A percentile compares a stretch with the other conserved stretches of the same genome.
These are phyloP conservation scores for Rossbeevera mucosa DNA, from an alignment of 768 basidiomycete genomes.

Conservation along the genomic window DNA sequence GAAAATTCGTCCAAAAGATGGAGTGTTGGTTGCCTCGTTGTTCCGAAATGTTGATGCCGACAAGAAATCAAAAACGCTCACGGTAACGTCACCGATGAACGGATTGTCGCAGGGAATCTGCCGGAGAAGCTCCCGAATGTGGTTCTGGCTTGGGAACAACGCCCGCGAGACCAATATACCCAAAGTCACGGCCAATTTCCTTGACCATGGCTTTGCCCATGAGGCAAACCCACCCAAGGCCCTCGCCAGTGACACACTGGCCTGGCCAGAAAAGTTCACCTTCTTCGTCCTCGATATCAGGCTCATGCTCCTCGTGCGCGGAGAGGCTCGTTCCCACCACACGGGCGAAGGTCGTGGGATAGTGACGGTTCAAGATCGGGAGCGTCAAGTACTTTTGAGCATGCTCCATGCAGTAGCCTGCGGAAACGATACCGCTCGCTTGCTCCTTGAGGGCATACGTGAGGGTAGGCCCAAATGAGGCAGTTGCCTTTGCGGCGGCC, in stretches of 20 bases:
- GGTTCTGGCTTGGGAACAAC: constrained; percentile 66
- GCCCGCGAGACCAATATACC: constrained; percentile 67
- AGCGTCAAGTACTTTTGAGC: constrained; percentile 58
- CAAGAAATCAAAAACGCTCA: constrained; percentile 24
- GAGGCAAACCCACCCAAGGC: constrained; percentile 81
- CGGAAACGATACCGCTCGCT: constrained; percentile 38
- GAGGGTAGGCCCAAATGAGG: constrained; percentile 26
- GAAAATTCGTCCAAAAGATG: constrained; percentile 28
- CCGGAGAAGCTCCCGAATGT: constrained; percentile 27
- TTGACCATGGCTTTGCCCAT: constrained; percentile 85
- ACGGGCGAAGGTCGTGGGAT: constrained; percentile 71
- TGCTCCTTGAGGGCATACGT: constrained; percentile 28
- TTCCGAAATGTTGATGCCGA: constrained; percentile 27
- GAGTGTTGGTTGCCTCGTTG: constrained; percentile 17
- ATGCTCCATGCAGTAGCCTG: constrained; percentile 39
- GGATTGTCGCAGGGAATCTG: constrained; percentile 30
- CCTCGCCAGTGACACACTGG: constrained; percentile 67
- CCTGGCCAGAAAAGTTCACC: constrained; percentile 85
- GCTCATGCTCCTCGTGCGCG: constrained; percentile 68
- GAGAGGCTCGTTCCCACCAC: constrained; percentile 62
- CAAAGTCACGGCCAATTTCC: constrained; percentile 72
- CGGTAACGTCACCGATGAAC: constrained; percentile 26
- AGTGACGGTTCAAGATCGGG: constrained; percentile 63
- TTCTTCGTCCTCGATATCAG: constrained; percentile 81
- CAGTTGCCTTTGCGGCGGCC: constrained; percentile 29